Evolutionary conservation across 352 stramenopile genomes (phyloP).

Genomic region (Albugo laibachii): DNA sequence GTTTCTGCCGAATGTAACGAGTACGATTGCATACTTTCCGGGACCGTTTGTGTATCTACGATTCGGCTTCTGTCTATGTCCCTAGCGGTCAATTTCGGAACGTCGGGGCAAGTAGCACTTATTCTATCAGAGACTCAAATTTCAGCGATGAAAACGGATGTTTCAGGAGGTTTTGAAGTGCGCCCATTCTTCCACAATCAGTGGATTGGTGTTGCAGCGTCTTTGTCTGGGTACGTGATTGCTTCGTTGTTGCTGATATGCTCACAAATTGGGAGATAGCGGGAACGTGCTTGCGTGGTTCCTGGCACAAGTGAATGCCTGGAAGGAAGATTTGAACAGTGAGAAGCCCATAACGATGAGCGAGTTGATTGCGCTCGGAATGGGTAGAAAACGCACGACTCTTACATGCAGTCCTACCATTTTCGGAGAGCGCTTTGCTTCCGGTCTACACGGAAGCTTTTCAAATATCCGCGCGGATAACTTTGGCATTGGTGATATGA

Average conservation of each 20-base stretch:
- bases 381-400: slow-evolving; percentile 23
- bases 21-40: not conserved
- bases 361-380: slow-evolving; percentile 27
- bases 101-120: slow-evolving; percentile 58
- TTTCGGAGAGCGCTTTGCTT: slow-evolving; percentile 33
- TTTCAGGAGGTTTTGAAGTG: slow-evolving; percentile 30
- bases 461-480: slow-evolving; percentile 31
- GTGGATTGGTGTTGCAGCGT: slow-evolving; percentile 46
- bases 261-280: not conserved
- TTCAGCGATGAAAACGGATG: slow-evolving; percentile 2
- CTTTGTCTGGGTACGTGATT: slow-evolving; percentile 36
- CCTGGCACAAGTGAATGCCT: too few species aligned
- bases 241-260: not conserved
- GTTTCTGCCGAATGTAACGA: not conserved
- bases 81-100: slow-evolving; percentile 66
- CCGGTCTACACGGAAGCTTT: slow-evolving; percentile 19
- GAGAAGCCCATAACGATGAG: too few species aligned
- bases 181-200: slow-evolving; percentile 38
- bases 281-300: not conserved
- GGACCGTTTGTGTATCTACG: not conserved
- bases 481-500: slow-evolving; percentile 53
- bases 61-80: not conserved
- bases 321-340: too few species aligned
- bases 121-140: slow-evolving; percentile 13
- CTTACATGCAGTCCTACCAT: slow-evolving; percentile 43